Evolutionary conservation across 1,284 basidiomycete species (phyloP).

Genomic region (Ceratobasidium sp.): DNA sequence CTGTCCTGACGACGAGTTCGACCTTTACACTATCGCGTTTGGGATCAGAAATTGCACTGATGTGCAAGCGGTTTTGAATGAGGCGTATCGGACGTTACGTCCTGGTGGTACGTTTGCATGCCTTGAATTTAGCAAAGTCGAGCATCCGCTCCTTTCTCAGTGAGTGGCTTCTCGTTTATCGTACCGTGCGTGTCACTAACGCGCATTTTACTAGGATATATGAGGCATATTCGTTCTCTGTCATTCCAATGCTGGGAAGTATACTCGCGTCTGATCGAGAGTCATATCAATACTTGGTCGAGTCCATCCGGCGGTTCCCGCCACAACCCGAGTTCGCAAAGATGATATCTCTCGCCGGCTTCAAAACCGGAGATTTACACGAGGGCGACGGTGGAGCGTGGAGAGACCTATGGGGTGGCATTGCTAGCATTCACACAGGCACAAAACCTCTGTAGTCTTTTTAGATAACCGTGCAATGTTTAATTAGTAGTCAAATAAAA

Average conservation of each 20-base stretch:
- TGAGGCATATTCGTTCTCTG: slow-evolving; percentile 95
- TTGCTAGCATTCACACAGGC: slow-evolving; percentile 87
- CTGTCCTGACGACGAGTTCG: slow-evolving; percentile 86
- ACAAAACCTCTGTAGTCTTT: slow-evolving; percentile 72
- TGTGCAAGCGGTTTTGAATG: slow-evolving; percentile 87
- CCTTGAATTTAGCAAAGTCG: slow-evolving; percentile 96
- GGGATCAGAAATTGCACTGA: slow-evolving; percentile 99
- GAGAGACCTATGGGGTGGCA: slow-evolving; percentile 87
- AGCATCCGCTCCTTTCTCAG: slow-evolving; percentile 89
- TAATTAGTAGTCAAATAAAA: slow-evolving; percentile 2
- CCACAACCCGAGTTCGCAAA: slow-evolving; percentile 89
- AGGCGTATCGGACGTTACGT: slow-evolving; percentile 95
- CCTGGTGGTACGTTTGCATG: slow-evolving; percentile 97
- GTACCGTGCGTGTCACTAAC: slow-evolving; percentile 1
- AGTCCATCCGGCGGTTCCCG: slow-evolving; percentile 97
- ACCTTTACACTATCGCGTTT: slow-evolving; percentile 99
- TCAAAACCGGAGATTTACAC: slow-evolving; percentile 76
- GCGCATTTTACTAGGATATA: slow-evolving; percentile 73
- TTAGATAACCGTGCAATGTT: not conserved
- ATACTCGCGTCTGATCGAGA: slow-evolving; percentile 95
- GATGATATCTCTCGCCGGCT: slow-evolving; percentile 91
- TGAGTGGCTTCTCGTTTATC: slow-evolving; percentile 62
- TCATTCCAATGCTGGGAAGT: slow-evolving; percentile 95
- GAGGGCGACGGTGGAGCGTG: slow-evolving; percentile 90
- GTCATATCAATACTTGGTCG: slow-evolving; percentile 98